Conservation (phyloP, 495 filamentous ascomycete genomes). For the Penicillium arizonense region DNA sequence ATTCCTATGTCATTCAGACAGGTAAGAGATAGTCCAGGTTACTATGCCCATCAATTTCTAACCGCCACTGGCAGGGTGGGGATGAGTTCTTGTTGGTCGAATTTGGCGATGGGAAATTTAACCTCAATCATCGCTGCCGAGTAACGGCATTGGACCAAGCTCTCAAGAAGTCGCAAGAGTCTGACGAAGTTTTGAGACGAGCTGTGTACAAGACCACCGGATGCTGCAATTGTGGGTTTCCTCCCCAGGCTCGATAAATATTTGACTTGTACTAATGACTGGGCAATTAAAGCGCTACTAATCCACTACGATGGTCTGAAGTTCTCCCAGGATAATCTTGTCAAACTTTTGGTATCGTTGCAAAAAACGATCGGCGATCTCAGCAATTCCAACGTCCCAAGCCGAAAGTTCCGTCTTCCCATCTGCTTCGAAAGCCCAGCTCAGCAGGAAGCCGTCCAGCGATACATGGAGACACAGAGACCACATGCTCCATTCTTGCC, state of each 20-base stretch:
- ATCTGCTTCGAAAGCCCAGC: conserved; percentile 51
- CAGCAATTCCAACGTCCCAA: conserved; percentile 45
- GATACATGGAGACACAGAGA: conserved; percentile 59
- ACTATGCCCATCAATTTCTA: neutral
- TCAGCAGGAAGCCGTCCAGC: conserved; percentile 46
- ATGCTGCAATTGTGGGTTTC: conserved; percentile 41
- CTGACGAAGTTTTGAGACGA: conserved; percentile 31
- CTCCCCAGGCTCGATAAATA: neutral
- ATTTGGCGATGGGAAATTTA: conserved; percentile 48
- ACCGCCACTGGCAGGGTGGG: conserved; percentile 36
- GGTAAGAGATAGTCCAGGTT: conserved; percentile 14
- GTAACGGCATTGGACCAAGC: conserved; percentile 46
- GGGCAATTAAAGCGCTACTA: conserved; percentile 32
- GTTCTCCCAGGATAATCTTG: conserved; percentile 31
- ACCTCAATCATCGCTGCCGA: conserved; percentile 51
- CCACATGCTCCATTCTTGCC: conserved; percentile 58
- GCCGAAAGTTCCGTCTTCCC: conserved; percentile 52
- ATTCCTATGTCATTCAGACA: conserved; percentile 50
- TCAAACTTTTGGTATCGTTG: conserved; percentile 27
- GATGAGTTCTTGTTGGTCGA: conserved; percentile 56
- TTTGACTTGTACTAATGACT: neutral
- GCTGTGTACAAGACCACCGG: conserved; percentile 47
- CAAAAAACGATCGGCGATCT: conserved; percentile 35
- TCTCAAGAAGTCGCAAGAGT: conserved; percentile 25
- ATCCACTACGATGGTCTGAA: conserved; percentile 47